Evolutionary conservation across 2,329 filamentous ascomycete species (phyloP).

Genomic region (Sarocladium brachiariae): DNA sequence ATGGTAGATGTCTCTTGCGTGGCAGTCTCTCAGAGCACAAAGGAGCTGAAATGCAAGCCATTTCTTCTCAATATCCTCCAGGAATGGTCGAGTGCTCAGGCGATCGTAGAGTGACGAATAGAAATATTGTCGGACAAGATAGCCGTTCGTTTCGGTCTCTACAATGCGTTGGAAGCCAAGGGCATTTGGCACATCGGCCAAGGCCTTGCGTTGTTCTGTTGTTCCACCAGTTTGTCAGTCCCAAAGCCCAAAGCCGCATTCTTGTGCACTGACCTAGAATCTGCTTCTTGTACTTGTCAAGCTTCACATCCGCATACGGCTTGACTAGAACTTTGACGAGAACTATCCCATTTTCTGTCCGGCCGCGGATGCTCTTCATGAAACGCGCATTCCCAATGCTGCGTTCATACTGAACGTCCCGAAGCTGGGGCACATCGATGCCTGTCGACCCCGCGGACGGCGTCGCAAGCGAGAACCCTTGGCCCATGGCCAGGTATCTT

Average conservation of each 20-base stretch:
- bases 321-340: constrained; percentile 95
- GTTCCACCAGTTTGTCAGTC: constrained; percentile 12
- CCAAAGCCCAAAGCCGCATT: background rate
- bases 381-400: constrained; percentile 87
- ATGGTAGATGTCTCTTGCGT: constrained; percentile 82
- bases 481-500: constrained; percentile 61
- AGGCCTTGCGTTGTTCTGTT: constrained; percentile 67
- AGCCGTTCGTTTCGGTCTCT: constrained; percentile 86
- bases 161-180: constrained; percentile 84
- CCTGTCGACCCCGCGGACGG: constrained; percentile 86
- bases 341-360: constrained; percentile 83
- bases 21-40: constrained; percentile 86
- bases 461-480: constrained; percentile 90
- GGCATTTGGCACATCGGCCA: constrained; percentile 84
- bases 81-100: constrained; percentile 88
- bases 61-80: constrained; percentile 97
- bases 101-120: constrained; percentile 97
- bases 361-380: constrained; percentile 91
- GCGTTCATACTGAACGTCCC: constrained; percentile 86
- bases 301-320: constrained; percentile 73
- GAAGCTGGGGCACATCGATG: constrained; percentile 88
- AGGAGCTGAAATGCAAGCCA: constrained; percentile 96
- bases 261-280: constrained; percentile 56
- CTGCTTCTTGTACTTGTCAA: constrained; percentile 70
- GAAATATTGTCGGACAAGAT: constrained; percentile 88